These are phyloP conservation scores for Blakeslea trispora DNA, from an alignment of 371 early-diverging fungal species.

Conservation along the genomic window DNA sequence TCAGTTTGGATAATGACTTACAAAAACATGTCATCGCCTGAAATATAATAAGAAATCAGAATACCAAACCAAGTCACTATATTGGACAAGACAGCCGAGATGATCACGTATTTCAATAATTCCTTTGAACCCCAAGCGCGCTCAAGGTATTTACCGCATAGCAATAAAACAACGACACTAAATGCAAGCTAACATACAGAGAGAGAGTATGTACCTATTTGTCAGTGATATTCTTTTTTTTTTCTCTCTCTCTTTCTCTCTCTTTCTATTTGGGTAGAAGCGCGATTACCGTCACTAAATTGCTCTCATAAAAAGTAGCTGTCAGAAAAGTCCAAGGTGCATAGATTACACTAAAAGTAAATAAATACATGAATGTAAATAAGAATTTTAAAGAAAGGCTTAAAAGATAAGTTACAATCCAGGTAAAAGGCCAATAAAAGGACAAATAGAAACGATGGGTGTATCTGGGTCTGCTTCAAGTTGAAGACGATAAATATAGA, in stretches of 20 bases:
- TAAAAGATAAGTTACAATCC: slow-evolving; percentile 43
- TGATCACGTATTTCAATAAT: slow-evolving; percentile 61
- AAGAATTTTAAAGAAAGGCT: no score
- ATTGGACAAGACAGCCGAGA: slow-evolving; percentile 59
- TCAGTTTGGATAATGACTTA: slow-evolving; percentile 48
- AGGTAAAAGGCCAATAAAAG: slow-evolving; percentile 49
- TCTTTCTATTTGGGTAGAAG: no score
- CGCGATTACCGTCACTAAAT: slow-evolving; percentile 35
- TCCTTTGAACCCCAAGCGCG: slow-evolving; percentile 76
- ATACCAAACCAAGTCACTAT: slow-evolving; percentile 59
- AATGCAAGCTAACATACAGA: slow-evolving; percentile 42
- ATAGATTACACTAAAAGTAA: slow-evolving; percentile 29
- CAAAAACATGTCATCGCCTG: slow-evolving; percentile 59
- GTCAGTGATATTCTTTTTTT: no score
- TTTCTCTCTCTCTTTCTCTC: no score
- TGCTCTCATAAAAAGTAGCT: slow-evolving; percentile 46
- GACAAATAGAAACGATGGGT: slow-evolving; percentile 23
- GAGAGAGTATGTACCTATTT: slow-evolving; percentile 3
- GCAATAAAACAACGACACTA: slow-evolving; percentile 49
- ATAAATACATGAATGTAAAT: background rate
- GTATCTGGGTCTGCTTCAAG: slow-evolving; percentile 26
- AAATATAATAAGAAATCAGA: slow-evolving; percentile 59
- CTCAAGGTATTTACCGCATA: slow-evolving; percentile 77
- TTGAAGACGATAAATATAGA: slow-evolving; percentile 35
- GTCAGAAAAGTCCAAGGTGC: slow-evolving; percentile 53